phyloP scores from a whole-genome alignment of 2,329 filamentous ascomycete genomes.

The Beauveria caledonica region DNA sequence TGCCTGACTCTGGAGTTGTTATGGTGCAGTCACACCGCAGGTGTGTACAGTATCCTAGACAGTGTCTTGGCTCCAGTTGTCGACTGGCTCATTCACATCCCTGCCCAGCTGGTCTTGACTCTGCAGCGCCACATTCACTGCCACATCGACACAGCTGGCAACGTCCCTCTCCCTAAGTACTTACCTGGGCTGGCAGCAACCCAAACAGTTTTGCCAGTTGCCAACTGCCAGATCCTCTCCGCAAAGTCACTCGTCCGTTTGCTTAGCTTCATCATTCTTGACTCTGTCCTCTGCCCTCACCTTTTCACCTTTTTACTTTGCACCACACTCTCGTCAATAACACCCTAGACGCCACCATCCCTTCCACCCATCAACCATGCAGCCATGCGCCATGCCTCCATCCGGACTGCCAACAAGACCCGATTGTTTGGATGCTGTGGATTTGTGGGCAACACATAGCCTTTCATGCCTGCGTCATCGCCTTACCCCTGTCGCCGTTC shows the following conservation, averaged over 20 bases:
- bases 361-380: not conserved
- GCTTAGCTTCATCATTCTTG: not conserved
- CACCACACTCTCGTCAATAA: not conserved
- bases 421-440: not conserved
- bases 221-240: not conserved
- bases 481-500: not conserved
- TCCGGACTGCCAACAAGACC: not conserved
- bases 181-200: not conserved
- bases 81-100: not conserved
- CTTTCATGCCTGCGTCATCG: not conserved
- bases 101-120: constrained; percentile 3
- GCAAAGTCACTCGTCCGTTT: not conserved
- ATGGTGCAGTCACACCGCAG: not conserved
- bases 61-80: not conserved
- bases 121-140: not conserved
- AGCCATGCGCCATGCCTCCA: not conserved
- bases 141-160: constrained; percentile 7
- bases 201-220: not conserved
- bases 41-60: too few relatives aligned
- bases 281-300: not conserved
- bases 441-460: not conserved
- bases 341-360: not conserved
- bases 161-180: too few relatives aligned
- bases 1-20: not conserved
- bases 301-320: not conserved